Evolutionary conservation across 495 filamentous ascomycete genomes (phyloP).

Genomic region (Penicillium malachiteum): DNA sequence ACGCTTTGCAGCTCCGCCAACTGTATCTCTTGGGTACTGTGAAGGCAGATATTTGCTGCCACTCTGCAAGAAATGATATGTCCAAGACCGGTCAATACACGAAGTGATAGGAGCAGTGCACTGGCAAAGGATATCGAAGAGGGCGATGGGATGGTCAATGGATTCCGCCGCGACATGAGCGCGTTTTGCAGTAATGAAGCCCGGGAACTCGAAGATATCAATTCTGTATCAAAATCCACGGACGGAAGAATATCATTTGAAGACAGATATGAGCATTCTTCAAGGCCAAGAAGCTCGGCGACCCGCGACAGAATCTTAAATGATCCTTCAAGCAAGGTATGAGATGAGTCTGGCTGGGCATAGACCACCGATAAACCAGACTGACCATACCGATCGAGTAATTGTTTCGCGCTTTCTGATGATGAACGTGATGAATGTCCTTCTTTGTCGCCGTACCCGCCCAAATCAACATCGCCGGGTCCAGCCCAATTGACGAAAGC

Average conservation of each 20-base stretch:
- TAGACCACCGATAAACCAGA: constrained; percentile 73
- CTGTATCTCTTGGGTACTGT: constrained; percentile 60
- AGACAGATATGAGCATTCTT: constrained; percentile 44
- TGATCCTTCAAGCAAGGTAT: constrained; percentile 58
- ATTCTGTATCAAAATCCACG: constrained; percentile 33
- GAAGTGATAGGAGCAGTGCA: constrained; percentile 66
- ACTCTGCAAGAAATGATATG: constrained; percentile 58
- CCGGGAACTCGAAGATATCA: constrained; percentile 44
- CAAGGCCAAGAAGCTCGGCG: constrained; percentile 58
- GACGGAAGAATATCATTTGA: constrained; percentile 26
- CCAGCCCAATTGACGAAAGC: constrained; percentile 78
- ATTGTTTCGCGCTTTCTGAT: constrained; percentile 50
- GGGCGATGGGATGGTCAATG: constrained; percentile 63
- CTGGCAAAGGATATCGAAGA: constrained; percentile 63
- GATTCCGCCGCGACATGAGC: constrained; percentile 61
- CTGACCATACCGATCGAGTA: constrained; percentile 67
- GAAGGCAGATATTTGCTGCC: constrained; percentile 42
- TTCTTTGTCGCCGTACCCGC: constrained; percentile 57
- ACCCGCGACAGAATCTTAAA: constrained; percentile 62
- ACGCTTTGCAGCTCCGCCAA: constrained; percentile 60
- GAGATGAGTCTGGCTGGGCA: constrained; percentile 57
- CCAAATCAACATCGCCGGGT: constrained; percentile 75
- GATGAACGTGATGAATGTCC: constrained; percentile 49
- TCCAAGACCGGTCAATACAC: constrained; percentile 60
- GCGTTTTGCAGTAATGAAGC: constrained; percentile 51